phyloP scores from a whole-genome alignment of 2,329 filamentous ascomycete genomes.

The Thielaviopsis musarum region DNA sequence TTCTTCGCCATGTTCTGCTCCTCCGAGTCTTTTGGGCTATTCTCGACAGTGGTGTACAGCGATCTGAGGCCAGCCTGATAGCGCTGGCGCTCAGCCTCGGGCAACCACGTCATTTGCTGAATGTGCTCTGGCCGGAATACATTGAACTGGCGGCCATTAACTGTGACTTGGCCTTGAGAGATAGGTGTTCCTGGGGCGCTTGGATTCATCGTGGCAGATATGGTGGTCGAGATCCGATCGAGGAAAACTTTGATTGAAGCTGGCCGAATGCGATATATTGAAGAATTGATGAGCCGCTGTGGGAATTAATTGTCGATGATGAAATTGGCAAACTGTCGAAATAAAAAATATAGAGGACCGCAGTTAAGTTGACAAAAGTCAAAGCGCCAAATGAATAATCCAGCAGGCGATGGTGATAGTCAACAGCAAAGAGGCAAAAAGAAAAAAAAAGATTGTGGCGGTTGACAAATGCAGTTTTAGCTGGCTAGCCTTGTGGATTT shows the following conservation, averaged over 20 bases:
- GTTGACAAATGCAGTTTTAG: neutral
- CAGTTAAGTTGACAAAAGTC: neutral
- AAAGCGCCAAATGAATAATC: neutral
- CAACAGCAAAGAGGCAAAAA: neutral
- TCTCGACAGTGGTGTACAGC: slow-evolving; percentile 37
- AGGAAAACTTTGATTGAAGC: neutral
- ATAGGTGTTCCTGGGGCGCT: slow-evolving; percentile 8
- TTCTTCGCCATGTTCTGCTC: slow-evolving; percentile 34
- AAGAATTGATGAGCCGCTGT: neutral
- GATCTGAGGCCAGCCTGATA: slow-evolving; percentile 39
- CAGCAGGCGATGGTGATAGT: neutral
- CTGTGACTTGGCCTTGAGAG: slow-evolving; percentile 14
- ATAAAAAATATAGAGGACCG: neutral
- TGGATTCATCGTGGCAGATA: neutral
- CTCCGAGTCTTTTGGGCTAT: slow-evolving; percentile 27
- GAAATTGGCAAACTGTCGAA: too few species aligned
- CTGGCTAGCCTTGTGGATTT: neutral
- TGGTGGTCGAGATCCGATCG: slow-evolving; percentile 6
- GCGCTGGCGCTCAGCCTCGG: slow-evolving; percentile 37
- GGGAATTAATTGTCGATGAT: too few species aligned
- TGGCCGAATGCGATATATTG: neutral
- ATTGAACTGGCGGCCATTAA: slow-evolving; percentile 18
- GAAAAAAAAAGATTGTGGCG: neutral
- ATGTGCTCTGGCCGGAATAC: slow-evolving; percentile 38
- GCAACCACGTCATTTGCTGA: slow-evolving; percentile 31